Percentiles rank a stretch among this genome's conserved stretches.
Evolutionary conservation across 73 alveolate species (phyloP).

Genomic region (Urostyla sp.): DNA sequence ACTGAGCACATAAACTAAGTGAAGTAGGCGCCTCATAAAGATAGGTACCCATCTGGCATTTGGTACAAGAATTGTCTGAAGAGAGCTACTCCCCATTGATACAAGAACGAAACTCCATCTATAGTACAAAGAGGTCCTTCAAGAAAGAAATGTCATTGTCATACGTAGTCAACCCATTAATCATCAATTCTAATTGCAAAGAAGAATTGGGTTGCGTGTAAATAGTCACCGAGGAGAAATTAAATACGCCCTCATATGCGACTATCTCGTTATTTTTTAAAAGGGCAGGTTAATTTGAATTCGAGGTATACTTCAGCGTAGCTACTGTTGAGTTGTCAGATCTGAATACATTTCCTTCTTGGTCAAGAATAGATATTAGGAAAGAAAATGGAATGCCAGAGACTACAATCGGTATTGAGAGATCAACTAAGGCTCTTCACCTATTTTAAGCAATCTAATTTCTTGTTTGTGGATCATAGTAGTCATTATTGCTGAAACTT

Average conservation of each 20-base stretch:
- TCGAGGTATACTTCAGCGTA: background rate
- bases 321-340: constrained; percentile 38
- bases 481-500: constrained; percentile 13
- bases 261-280: constrained; percentile 11
- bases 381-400: constrained; percentile 13
- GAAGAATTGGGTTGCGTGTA: background rate
- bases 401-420: too few relatives aligned
- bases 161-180: background rate
- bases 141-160: constrained; percentile 14
- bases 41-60: constrained; percentile 6
- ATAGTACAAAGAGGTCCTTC: background rate
- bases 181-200: background rate
- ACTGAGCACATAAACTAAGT: constrained; percentile 8
- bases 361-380: constrained; percentile 1
- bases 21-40: constrained; percentile 23
- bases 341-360: constrained; percentile 22
- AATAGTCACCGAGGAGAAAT: background rate
- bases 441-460: too few relatives aligned
- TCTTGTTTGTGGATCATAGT: constrained; percentile 1
- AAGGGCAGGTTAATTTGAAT: background rate
- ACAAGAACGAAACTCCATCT: constrained; percentile 11
- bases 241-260: constrained; percentile 23
- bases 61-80: background rate
- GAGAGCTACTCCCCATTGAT: constrained; percentile 34
- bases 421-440: too few relatives aligned